Base-by-base conservation (phyloP, 352 stramenopile species). In the Sclerospora graminicola region DNA sequence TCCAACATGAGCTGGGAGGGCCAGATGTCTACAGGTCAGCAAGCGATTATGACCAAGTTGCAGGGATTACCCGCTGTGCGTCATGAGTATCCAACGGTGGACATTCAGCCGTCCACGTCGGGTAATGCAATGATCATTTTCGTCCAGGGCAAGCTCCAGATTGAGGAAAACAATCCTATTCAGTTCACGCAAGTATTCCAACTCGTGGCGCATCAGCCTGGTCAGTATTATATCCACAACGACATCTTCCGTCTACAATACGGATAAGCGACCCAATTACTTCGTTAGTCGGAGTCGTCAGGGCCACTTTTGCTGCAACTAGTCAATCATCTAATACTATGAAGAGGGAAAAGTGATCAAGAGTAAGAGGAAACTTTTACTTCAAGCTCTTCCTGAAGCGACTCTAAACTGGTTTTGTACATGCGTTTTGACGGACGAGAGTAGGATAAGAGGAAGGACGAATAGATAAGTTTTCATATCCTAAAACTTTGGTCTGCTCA, bases 101-200 rank as follows among this genome's bases (percentile, higher is more conserved):
- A 97, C 64, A 88, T 97, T 38, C 91, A 97, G 77, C 88, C 89
- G 16, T 95, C 83, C 5, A 88, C 73, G 24, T 91, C 75, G 37
- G 56, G 66, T 41, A 93, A 85, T 66, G 80, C 88, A 28, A 94
- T 98, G 61, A 73, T 98, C 57, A 97, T 97, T 63, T 97, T 97
- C 57, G 91, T 97, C 36, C 94, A 93, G 48, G 93, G 93, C 53
- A 87, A 84, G 53, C 71, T 97, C 47, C 54, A 80, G 69, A 97
- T 98, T 66, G 91, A 95, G 24, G 84, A 84, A 28, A 92, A 88
- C 57, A 95, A 92, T 56, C 88, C 89, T 20, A 78, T 98, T 39
- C 90, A 98, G 55, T 98, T 97, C 75, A 96, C 89, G 59, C 89
- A 98, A 58, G 85, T 97, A 16, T 98, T 98, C 65, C 91, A 98